Base-by-base conservation (phyloP, 768 basidiomycete species). In the Boletus insuetus region DNA sequence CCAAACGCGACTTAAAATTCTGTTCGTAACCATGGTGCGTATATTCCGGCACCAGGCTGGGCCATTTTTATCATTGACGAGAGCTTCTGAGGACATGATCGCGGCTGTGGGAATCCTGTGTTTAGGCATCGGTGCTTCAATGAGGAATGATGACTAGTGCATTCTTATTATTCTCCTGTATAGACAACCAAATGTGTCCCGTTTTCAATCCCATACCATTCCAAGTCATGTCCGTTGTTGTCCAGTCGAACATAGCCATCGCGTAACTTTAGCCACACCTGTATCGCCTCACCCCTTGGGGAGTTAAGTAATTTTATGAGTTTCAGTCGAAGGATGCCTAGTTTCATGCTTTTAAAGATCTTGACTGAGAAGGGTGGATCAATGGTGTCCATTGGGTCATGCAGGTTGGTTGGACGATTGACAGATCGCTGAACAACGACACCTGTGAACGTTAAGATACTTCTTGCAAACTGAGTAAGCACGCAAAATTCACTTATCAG, bases 151-250 rank as follows among this genome's bases (percentile, higher is more conserved):
- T 40, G 40, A 31, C 22, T 12, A 43, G 22, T 45, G 49, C 31
- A 37, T 59, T 32, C 26, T 32, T 22, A n/a, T 58, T 14, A 60
- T 53, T 58, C 40, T 56, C 50, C 56, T 61, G 51, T 62, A 58
- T 58, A 59, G 35, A 74, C 60, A 22, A 64, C 56, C 26, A 81
- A 61, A 53, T 73, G 64, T 52, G 75, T 73, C 19, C 66, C 79
- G 9, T 80, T 77, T 54, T 90, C 87, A 37, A 92, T 64, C 7
- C 91, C 89, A 65, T 85, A 80, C 87, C 88, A 91, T 55, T 77
- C 81, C 40, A 91, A 66, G 49, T 83, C 79, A 51, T 79, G 79
- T 13, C 67, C 60, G 47, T 87, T 83, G 29, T 79, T 64, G 26
- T 77, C 73, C 31, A 93, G 70, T 49, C 77, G 74, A 24, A 74